Evolutionary conservation across 2,329 filamentous ascomycete species (phyloP).

Genomic region (Lachnellula arida): DNA sequence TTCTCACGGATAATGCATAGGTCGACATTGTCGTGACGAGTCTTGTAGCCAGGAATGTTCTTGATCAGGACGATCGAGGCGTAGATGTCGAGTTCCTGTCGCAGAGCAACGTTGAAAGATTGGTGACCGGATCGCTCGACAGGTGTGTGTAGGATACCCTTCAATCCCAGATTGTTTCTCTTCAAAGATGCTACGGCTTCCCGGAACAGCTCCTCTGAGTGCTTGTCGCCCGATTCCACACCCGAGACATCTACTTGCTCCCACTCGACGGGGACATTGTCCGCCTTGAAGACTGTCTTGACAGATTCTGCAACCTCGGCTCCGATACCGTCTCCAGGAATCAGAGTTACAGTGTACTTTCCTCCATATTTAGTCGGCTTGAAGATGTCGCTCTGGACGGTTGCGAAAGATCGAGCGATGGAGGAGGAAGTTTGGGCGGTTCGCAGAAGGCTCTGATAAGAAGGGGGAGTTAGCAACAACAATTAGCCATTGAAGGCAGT

Average conservation of each 20-base stretch:
- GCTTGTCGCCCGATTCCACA: slow-evolving; percentile 75
- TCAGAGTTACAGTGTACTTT: slow-evolving; percentile 98
- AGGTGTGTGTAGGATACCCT: slow-evolving; percentile 97
- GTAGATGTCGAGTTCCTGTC: slow-evolving; percentile 99
- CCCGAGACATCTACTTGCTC: slow-evolving; percentile 96
- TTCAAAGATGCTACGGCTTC: slow-evolving; percentile 92
- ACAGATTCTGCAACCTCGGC: slow-evolving; percentile 97
- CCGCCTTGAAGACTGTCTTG: slow-evolving; percentile 99
- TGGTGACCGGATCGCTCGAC: slow-evolving; percentile 96
- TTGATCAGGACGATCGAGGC: slow-evolving; percentile 97
- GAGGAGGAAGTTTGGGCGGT: slow-evolving; percentile 22
- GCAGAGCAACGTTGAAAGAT: slow-evolving; percentile 98
- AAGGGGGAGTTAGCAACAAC: slow-evolving; percentile 23
- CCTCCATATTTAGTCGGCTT: slow-evolving; percentile 95
- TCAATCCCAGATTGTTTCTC: slow-evolving; percentile 98
- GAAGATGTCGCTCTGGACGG: slow-evolving; percentile 91
- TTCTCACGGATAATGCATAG: slow-evolving; percentile 99
- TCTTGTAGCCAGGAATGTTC: slow-evolving; percentile 98
- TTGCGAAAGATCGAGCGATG: slow-evolving; percentile 54
- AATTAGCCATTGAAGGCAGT: slow-evolving; percentile 23
- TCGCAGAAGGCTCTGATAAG: slow-evolving; percentile 34
- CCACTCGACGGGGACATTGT: slow-evolving; percentile 98
- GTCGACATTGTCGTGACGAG: slow-evolving; percentile 94
- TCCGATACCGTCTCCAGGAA: slow-evolving; percentile 98
- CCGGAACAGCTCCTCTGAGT: slow-evolving; percentile 91